Conservation (phyloP, 129 eudicot genomes). For the Solidago caesia region DNA sequence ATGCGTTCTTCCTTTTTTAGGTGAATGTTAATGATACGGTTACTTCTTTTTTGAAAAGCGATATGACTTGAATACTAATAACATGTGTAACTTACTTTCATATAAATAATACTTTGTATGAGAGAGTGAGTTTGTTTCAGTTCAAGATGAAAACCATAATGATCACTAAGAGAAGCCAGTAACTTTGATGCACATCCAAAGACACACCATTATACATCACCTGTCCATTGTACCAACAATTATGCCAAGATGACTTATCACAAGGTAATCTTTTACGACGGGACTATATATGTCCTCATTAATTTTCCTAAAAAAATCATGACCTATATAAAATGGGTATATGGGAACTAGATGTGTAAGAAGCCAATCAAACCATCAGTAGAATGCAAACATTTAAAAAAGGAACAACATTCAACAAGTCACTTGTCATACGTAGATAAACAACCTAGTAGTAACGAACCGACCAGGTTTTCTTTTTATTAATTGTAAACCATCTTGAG, state of each 20-base stretch:
- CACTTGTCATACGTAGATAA: slow-evolving; percentile 7
- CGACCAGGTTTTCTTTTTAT: slow-evolving; percentile 4
- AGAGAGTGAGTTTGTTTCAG: not conserved
- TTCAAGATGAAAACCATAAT: not conserved
- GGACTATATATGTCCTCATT: not conserved
- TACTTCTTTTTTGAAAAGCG: too few species aligned
- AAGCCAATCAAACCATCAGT: slow-evolving; percentile 6
- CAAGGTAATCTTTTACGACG: not conserved
- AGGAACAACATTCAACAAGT: slow-evolving; percentile 1
- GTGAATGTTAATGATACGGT: not conserved
- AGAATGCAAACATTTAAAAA: not conserved
- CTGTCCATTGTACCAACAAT: not conserved
- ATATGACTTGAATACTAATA: not conserved
- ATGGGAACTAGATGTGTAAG: not conserved
- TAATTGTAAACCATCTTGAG: not conserved
- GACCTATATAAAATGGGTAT: not conserved
- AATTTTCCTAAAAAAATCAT: not conserved
- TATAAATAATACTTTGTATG: not conserved
- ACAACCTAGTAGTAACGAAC: not conserved
- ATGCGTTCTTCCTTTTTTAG: not conserved
- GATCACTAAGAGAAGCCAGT: not conserved
- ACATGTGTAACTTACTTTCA: not conserved
- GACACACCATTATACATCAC: not conserved
- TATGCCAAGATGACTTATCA: not conserved
- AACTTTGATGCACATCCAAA: not conserved